phyloP scores from a whole-genome alignment of 306 rosid species.

The Sicyos baderoa region DNA sequence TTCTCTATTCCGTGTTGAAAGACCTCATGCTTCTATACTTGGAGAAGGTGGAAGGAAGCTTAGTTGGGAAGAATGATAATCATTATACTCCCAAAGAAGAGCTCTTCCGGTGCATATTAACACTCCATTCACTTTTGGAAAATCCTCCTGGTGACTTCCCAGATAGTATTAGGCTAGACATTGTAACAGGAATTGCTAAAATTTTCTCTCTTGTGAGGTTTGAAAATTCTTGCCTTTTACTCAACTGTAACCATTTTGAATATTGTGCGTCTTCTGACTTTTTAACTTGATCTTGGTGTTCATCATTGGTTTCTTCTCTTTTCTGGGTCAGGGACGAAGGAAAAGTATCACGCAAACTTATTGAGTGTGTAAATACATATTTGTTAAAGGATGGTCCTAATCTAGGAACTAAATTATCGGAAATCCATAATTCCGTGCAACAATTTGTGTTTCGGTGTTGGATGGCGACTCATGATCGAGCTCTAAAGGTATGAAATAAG shows the following conservation, averaged over 20 bases:
- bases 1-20: conserved; percentile 27
- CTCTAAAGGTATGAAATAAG: conserved; percentile 55
- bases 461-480: conserved; percentile 82
- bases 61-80: conserved; percentile 41
- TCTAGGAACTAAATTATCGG: conserved; percentile 48
- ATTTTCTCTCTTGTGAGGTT: conserved; percentile 67
- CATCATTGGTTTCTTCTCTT: conserved; percentile 1
- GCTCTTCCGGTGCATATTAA: conserved; percentile 65
- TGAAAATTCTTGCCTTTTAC: conserved; percentile 10
- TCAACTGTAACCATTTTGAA: background rate
- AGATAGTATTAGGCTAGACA: conserved; percentile 45
- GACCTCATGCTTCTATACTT: conserved; percentile 58
- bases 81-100: conserved; percentile 64
- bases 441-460: conserved; percentile 74
- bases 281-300: background rate
- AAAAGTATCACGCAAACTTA: conserved; percentile 70
- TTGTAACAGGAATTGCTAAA: conserved; percentile 49
- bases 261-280: background rate
- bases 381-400: conserved; percentile 90
- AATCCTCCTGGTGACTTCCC: conserved; percentile 83
- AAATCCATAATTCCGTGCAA: conserved; percentile 65
- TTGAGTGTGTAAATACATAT: conserved; percentile 76
- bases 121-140: conserved; percentile 77
- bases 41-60: conserved; percentile 55
- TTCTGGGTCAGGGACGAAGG: conserved; percentile 68